Base-by-base conservation (phyloP, 768 basidiomycete species). In the Antrodiella citrinella region DNA sequence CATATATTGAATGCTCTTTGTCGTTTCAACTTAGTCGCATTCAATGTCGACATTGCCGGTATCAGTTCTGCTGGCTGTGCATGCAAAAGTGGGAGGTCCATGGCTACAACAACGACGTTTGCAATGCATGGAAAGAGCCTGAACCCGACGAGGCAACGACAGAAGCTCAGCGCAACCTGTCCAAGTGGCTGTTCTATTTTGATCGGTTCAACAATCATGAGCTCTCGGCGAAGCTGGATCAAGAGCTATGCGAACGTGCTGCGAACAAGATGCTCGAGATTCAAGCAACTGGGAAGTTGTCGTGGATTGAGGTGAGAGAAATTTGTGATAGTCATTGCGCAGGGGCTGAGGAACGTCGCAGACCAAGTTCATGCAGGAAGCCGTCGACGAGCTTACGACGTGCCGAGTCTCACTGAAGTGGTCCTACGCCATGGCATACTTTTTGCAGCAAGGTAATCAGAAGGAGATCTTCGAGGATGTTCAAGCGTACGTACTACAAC, bases 261-360 rank as follows among this genome's bases (percentile, higher is more conserved):
- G 94, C 96, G 75, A 93, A 94, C 79, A 97, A 97, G 82, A 98
- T 98, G 94, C 90, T 96, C 65, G 91, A 96, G 68, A 92, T 97
- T 82, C 96, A 98, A 72, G 78, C 91, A 57, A 85, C 84, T 10
- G 91, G 89, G 3, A 75, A 82, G 49, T 70, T 99, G 45, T 93
- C 92, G 2, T 99, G 96, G 96, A 99, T 99, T 56, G 95, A 99
- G 70, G 93, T 84, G 19, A 89, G 60, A 51, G 3, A 21, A 49
- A 24, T 38, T 7, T 24, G 24, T 24, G 38, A 30, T 12, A 25
- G 12, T 11, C 26, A 24, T 2, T 3, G 21, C 21, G n/a, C 23
- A 22, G 11, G n/a, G n/a, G n/a, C n/a, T n/a, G n/a, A n/a, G n/a
- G n/a, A 1, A 0, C 24, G 15, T 22, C 20, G 24, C 40, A 64